A percentile compares a stretch with the other conserved stretches of the same genome.
These are phyloP conservation scores for Xerocomellus chrysenteron DNA, from an alignment of 768 basidiomycete species.

Conservation along the genomic window DNA sequence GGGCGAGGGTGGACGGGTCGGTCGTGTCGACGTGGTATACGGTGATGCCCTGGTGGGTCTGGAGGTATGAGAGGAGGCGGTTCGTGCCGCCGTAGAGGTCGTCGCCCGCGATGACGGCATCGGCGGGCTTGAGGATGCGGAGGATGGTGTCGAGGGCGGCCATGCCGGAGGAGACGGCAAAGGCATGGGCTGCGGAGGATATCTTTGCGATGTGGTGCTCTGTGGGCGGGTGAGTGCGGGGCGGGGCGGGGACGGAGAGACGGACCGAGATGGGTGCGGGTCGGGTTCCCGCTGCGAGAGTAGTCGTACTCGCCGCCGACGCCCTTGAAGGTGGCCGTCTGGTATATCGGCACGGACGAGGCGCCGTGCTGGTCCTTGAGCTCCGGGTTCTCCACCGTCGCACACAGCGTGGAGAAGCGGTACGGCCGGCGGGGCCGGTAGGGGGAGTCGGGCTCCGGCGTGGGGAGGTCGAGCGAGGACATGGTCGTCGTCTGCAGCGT, in stretches of 20 bases:
- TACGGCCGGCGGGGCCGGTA: conserved; percentile 67
- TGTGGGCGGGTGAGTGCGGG: conserved; percentile 32
- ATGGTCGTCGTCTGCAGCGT: conserved; percentile 7
- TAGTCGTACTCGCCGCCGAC: conserved; percentile 90
- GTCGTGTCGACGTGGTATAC: conserved; percentile 97
- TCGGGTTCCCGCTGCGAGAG: conserved; percentile 93
- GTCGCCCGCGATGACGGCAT: conserved; percentile 93
- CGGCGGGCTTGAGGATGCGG: conserved; percentile 91
- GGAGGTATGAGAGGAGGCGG: conserved; percentile 87
- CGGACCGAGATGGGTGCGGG: conserved; percentile 89
- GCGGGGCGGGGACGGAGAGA: not conserved
- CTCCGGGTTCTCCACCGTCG: conserved; percentile 86
- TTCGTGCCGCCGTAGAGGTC: conserved; percentile 98
- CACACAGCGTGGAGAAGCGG: conserved; percentile 87
- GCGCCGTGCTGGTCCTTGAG: conserved; percentile 96
- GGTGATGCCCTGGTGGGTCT: conserved; percentile 80
- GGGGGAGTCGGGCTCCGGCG: conserved; percentile 81
- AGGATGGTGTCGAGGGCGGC: conserved; percentile 95
- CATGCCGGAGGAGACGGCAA: conserved; percentile 96
- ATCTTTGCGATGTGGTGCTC: conserved; percentile 98
- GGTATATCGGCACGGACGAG: conserved; percentile 95
- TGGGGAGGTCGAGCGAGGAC: conserved; percentile 47
- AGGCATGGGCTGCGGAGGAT: conserved; percentile 86
- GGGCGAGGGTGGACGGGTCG: conserved; percentile 54
- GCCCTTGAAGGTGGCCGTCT: conserved; percentile 97